These are phyloP conservation scores for Allantophomopsis cytisporea DNA, from an alignment of 2,329 filamentous ascomycete genomes.

Conservation along the genomic window DNA sequence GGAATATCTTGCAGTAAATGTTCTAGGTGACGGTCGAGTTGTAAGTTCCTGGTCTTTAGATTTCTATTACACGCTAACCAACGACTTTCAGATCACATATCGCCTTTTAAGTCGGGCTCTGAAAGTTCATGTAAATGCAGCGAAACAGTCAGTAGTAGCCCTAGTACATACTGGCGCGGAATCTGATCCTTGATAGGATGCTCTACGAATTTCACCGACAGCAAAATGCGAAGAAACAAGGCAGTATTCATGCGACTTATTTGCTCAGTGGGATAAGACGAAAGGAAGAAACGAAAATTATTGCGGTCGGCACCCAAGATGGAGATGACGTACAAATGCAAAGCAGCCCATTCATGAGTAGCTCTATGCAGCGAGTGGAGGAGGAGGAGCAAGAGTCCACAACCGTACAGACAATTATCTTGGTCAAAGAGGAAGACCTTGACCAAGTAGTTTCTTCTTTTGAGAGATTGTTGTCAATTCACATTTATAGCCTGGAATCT, in stretches of 20 bases:
- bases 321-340: slow-evolving; percentile 54
- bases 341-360: slow-evolving; percentile 52
- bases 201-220: slow-evolving; percentile 72
- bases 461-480: slow-evolving; percentile 61
- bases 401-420: slow-evolving; percentile 42
- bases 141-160: slow-evolving; percentile 57
- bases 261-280: slow-evolving; percentile 60
- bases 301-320: slow-evolving; percentile 25
- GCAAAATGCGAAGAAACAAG: slow-evolving; percentile 62
- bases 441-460: slow-evolving; percentile 38
- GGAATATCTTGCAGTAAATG: slow-evolving; percentile 17
- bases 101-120: slow-evolving; percentile 70
- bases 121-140: slow-evolving; percentile 71
- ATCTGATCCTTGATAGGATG: slow-evolving; percentile 42
- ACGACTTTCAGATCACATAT: slow-evolving; percentile 60
- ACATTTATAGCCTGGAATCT: slow-evolving; percentile 76
- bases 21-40: slow-evolving; percentile 19
- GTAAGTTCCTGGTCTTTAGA: slow-evolving; percentile 8
- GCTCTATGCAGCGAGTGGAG: slow-evolving; percentile 45
- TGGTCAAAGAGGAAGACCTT: slow-evolving; percentile 62
- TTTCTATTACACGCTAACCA: slow-evolving; percentile 3
- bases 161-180: too few relatives aligned
- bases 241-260: slow-evolving; percentile 84
- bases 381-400: slow-evolving; percentile 34
- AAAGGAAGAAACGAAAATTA: slow-evolving; percentile 15